A percentile compares a stretch with the other conserved stretches of the same genome.
Evolutionary conservation across 108 stramenopile genomes (phyloP).

Genomic region (Cyclostephanos tholiformis): DNA sequence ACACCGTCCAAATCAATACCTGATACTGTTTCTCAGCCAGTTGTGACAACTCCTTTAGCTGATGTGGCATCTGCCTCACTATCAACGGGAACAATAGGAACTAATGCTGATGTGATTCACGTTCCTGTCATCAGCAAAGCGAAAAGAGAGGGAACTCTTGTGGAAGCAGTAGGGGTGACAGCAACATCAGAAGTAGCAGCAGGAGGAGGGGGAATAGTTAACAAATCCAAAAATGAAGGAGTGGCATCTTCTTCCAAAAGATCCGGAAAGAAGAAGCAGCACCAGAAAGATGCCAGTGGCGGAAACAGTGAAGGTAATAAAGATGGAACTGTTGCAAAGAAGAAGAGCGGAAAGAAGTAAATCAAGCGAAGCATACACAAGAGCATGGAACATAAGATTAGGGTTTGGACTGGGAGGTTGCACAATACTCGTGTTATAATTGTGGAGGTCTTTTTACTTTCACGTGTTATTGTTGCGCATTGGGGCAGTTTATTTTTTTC

Average conservation of each 20-base stretch:
- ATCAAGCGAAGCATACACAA: background rate
- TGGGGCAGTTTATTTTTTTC: no score
- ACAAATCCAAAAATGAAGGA: conserved; percentile 13
- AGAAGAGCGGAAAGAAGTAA: conserved; percentile 5
- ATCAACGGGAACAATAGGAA: background rate
- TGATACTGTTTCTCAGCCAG: background rate
- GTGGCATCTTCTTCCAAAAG: background rate
- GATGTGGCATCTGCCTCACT: background rate
- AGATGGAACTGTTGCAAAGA: conserved; percentile 4
- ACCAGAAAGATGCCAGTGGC: background rate
- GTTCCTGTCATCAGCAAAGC: no score
- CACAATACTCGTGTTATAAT: background rate
- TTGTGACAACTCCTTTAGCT: background rate
- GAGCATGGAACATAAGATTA: background rate
- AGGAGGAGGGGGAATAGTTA: background rate
- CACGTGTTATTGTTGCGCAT: no score
- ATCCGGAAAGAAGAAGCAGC: background rate
- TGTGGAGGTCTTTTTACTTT: no score
- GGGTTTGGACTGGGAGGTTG: background rate
- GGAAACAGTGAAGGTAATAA: conserved; percentile 5
- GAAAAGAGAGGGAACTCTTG: no score
- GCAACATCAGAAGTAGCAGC: background rate
- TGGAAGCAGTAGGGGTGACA: background rate
- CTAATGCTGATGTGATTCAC: no score
- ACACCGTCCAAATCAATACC: conserved; percentile 4